Evolutionary conservation across 2,329 filamentous ascomycete genomes (phyloP).

Genomic region (Chaetomiaceae sp.): DNA sequence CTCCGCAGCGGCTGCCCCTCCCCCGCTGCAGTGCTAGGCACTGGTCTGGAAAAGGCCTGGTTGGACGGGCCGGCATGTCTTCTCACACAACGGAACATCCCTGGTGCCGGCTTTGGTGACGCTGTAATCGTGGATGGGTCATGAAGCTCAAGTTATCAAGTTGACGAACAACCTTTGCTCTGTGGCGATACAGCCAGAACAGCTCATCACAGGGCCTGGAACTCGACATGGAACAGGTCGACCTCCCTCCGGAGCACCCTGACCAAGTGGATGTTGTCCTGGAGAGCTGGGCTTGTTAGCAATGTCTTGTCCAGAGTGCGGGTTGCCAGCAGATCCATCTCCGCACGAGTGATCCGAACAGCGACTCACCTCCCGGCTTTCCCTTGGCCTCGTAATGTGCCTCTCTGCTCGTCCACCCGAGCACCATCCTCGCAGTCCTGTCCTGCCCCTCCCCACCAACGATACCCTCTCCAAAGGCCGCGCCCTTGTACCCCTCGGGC

Average conservation of each 20-base stretch:
- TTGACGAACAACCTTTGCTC: too few relatives aligned
- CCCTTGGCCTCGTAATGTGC: constrained; percentile 21
- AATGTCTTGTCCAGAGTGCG: background rate
- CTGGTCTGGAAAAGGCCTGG: too few relatives aligned
- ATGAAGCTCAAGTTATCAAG: too few relatives aligned
- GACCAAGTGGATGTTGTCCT: constrained; percentile 15
- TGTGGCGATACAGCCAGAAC: too few relatives aligned
- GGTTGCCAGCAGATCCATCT: too few relatives aligned
- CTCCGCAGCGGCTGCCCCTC: too few relatives aligned
- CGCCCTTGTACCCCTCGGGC: constrained; percentile 12
- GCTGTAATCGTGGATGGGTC: too few relatives aligned
- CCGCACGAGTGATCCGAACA: too few relatives aligned
- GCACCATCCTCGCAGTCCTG: constrained; percentile 18
- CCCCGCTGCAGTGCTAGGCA: too few relatives aligned
- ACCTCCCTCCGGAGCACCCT: constrained; percentile 10
- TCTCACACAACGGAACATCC: too few relatives aligned
- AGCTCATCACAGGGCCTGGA: constrained; percentile 16
- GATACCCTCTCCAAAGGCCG: constrained; percentile 1
- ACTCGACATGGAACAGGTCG: constrained; percentile 19
- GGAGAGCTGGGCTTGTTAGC: constrained; percentile 10
- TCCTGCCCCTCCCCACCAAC: constrained; percentile 2
- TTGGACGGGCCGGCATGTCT: too few relatives aligned
- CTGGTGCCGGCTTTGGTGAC: too few relatives aligned
- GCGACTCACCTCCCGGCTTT: constrained; percentile 12
- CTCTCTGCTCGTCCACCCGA: constrained; percentile 24